A percentile compares a stretch with the other conserved stretches of the same genome.
Conservation (phyloP, 108 stramenopile species). For the Aurantiochytrium sp. region DNA sequence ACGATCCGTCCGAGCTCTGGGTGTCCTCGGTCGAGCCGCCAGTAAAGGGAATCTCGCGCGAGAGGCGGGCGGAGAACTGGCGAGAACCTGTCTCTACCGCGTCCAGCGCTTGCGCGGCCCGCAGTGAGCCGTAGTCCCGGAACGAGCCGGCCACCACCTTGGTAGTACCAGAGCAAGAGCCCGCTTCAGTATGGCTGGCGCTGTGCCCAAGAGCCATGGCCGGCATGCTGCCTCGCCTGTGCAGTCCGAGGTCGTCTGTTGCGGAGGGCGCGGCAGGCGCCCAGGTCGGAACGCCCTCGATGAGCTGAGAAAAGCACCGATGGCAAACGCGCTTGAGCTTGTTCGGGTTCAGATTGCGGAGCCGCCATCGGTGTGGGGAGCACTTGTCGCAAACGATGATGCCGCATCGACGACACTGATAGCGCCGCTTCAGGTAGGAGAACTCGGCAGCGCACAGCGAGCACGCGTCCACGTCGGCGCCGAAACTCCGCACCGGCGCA, state of each 20-base stretch:
- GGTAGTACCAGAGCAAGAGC: too few relatives aligned
- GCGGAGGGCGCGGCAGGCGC: background rate
- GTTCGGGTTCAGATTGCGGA: background rate
- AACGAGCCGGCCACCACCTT: too few relatives aligned
- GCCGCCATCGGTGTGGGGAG: background rate
- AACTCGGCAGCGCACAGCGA: background rate
- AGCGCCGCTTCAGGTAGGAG: background rate
- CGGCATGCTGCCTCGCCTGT: background rate
- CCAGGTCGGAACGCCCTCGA: background rate
- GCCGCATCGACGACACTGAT: conserved; percentile 21
- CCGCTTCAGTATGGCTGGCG: too few relatives aligned
- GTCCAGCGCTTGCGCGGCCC: too few relatives aligned
- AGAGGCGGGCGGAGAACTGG: too few relatives aligned
- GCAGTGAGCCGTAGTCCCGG: too few relatives aligned
- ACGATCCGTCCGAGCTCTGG: too few relatives aligned
- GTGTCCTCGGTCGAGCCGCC: too few relatives aligned
- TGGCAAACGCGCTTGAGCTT: conserved; percentile 20
- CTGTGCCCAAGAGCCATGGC: background rate
- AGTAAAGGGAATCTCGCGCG: too few relatives aligned
- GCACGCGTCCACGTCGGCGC: background rate
- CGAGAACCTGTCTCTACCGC: too few relatives aligned
- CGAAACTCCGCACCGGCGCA: background rate
- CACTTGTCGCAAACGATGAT: conserved; percentile 29
- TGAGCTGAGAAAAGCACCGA: background rate
- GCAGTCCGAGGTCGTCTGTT: too few relatives aligned